These are phyloP conservation scores for Pseudonitzschia delicatissima DNA, from an alignment of 108 stramenopile genomes.

Conservation along the genomic window DNA sequence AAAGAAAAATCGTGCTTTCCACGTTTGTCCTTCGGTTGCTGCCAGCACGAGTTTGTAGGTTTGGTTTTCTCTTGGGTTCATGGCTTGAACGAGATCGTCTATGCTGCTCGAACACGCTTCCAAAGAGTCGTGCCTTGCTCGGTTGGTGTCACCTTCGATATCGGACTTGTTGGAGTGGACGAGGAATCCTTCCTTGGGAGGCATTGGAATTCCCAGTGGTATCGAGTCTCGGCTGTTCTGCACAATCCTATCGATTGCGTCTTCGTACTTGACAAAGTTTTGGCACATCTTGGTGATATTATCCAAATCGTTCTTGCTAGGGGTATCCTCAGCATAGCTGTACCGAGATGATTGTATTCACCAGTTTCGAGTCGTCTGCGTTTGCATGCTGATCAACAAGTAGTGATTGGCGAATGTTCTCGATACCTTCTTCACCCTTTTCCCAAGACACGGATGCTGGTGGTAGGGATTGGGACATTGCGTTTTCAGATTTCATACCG, in stretches of 20 bases:
- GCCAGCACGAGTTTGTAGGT: not conserved
- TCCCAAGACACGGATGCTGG: not conserved
- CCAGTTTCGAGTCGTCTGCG: not conserved
- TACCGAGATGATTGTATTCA: not conserved
- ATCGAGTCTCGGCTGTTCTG: not conserved
- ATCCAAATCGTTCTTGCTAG: not conserved
- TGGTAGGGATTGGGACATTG: too few species aligned
- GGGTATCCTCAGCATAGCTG: not conserved
- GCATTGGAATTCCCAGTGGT: not conserved
- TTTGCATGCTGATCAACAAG: not conserved
- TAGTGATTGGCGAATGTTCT: not conserved
- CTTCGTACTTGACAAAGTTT: constrained; percentile 12
- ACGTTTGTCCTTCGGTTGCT: not conserved
- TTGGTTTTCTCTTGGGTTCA: not conserved
- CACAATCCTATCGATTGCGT: not conserved
- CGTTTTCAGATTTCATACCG: too few species aligned
- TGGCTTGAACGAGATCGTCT: not conserved
- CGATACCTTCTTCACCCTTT: not conserved
- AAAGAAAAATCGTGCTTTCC: not conserved
- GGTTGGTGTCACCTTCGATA: not conserved
- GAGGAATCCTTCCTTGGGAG: not conserved
- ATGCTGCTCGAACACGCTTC: not conserved
- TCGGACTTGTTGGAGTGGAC: not conserved
- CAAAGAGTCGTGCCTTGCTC: not conserved
- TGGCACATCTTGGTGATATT: not conserved